A percentile compares a stretch with the other conserved stretches of the same genome.
These are phyloP conservation scores for Arthrocladium fulminans DNA, from an alignment of 2,329 filamentous ascomycete genomes.

Conservation along the genomic window DNA sequence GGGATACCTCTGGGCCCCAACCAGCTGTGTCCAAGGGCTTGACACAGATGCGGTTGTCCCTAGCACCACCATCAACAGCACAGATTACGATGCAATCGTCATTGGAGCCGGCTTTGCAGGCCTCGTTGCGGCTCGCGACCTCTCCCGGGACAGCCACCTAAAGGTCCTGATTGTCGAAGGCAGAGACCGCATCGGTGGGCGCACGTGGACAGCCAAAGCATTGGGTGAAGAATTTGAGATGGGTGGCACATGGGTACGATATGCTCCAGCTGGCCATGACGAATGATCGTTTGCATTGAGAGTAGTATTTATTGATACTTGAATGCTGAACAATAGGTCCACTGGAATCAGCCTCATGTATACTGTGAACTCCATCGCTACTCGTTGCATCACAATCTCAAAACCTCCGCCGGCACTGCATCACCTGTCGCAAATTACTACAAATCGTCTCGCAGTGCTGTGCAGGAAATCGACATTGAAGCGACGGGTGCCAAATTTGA, in stretches of 20 bases:
- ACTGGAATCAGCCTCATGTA: constrained; percentile 28
- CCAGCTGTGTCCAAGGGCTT: constrained; percentile 10
- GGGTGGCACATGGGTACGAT: constrained; percentile 34
- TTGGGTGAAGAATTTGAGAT: constrained; percentile 32
- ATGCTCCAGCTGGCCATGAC: neutral
- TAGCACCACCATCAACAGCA: neutral
- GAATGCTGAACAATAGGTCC: no score
- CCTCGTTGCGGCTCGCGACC: constrained; percentile 27
- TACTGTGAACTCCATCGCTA: constrained; percentile 27
- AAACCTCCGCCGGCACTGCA: constrained; percentile 12
- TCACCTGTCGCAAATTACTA: constrained; percentile 13
- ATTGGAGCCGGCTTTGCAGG: constrained; percentile 30
- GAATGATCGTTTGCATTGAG: neutral
- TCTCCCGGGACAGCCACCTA: constrained; percentile 13
- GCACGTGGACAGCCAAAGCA: constrained; percentile 33
- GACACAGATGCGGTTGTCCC: constrained; percentile 9
- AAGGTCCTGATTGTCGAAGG: constrained; percentile 31
- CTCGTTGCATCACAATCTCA: constrained; percentile 15
- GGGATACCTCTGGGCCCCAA: constrained; percentile 5
- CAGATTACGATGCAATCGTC: constrained; percentile 26
- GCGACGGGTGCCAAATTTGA: neutral
- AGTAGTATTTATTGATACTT: no score
- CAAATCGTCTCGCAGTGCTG: neutral
- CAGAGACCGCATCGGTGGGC: constrained; percentile 36
- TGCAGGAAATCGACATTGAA: neutral